Base-by-base conservation (phyloP, 1,139 yeast genomes). In the Candida pseudoviswanathii region DNA sequence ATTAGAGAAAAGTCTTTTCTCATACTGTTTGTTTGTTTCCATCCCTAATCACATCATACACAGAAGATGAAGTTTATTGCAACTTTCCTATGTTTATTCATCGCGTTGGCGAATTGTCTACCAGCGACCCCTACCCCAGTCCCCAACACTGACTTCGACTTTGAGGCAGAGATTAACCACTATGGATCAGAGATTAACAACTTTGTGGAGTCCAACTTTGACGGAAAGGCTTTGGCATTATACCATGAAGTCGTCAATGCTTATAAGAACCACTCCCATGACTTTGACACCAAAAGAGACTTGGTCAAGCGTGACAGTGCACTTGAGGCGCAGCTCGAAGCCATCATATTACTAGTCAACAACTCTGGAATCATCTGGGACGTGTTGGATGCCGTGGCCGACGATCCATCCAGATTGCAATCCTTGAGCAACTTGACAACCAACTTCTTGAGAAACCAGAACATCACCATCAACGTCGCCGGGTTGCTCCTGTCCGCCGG, bases 301-400 rank as follows among this genome's bases (percentile, higher is more conserved):
- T 21, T 54, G 5, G 22, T 51, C 34, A 54, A 56, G 45, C 60
- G 70, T 55, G 65, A 60, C 44, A 49, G 60, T 36, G 37, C 32
- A 36, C 37, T 30, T n/a, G 60, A 61, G 51, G 54, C 57, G 7
- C 56, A 62, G 9, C 58, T 68, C 44, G 66, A 61, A 32, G 46
- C 60, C 8, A 52, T 71, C 22, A 54, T 74, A 26, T 46, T 55
- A 16, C 46, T 62, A n/a, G 61, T 75, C 34, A 75, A 75, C 56
- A 56, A 54, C 32, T 66, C 79, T 1, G 78, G 77, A 10, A 54
- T 76, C 11, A 58, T 76, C 40, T 71, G 72, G 62, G 59, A 61
- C 9, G 61, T 67, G 22, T 65, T 76, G 45, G 77, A 76, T 54
- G 64, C 66, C 38, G 60, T 73, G 44, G 75, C 75, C 16, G 68